Base-by-base conservation (phyloP, 148 eudicot genomes). In the Chenopodium suecicum region DNA sequence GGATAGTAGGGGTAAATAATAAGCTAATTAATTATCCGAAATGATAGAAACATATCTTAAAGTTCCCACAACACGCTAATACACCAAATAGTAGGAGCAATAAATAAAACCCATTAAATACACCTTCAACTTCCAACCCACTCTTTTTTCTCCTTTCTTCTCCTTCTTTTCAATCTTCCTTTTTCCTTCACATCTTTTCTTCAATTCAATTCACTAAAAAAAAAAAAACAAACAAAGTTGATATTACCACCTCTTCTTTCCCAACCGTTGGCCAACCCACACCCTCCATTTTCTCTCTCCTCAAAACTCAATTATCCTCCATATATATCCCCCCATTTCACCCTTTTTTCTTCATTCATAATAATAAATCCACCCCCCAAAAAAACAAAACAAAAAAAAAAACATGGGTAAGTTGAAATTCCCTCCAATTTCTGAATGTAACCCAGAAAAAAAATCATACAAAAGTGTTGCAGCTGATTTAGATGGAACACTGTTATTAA, bases 381-480 rank as follows among this genome's bases (percentile, higher is more conserved):
- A 32, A 1, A 1, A 32, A 2, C 0, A 32, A 37, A 37, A 37
- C 4, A 0, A 37, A 37, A 41, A 41, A 41, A 4, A 41, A 41
- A 56, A 74, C 29, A 85, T 85, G 87, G 62, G 65, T 1, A 77
- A 78, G 50, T 64, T 93, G 82, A 83, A 78, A 34, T 64, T 94
- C 82, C 84, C 95, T 85, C 79, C 94, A 4, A 90, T 96, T 48
- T 84, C 87, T 1, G 56, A 88, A 75, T 94, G 95, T 86, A 88
- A 89, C 22, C 63, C 75, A 60, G 79, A 90, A 54, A 72, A 70
- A 0, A 81, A 75, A 58, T 22, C 75, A 8, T 89, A 84, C 87
- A 85, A 77, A 54, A 88, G 97, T 27, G 85, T 96, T 6, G 99
- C 99, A 41, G 99, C 99, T 7, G 99, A 96, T 76, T 90, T 96